Percentiles rank a stretch among this genome's conserved stretches.
phyloP scores from a whole-genome alignment of 345 rosid species.

The Lumnitzera racemosa region DNA sequence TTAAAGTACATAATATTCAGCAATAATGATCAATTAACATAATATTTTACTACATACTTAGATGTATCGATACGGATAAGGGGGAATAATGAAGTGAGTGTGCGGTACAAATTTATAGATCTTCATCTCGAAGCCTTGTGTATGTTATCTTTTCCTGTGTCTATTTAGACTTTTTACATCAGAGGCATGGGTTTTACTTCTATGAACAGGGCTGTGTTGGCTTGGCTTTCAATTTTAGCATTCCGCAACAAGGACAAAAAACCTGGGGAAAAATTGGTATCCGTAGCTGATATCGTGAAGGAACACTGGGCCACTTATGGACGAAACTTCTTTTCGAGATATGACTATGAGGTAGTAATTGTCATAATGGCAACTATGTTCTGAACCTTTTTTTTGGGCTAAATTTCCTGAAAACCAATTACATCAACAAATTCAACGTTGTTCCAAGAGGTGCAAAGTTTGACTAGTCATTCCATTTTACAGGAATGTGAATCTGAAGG shows the following conservation, averaged over 20 bases:
- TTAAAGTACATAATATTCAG: too few relatives aligned
- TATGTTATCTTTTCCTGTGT: background rate
- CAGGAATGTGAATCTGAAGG: constrained; percentile 96
- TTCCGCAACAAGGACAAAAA: constrained; percentile 67
- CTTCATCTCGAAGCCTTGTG: too few relatives aligned
- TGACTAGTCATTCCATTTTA: constrained; percentile 8
- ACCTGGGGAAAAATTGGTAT: constrained; percentile 68
- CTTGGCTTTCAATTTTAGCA: constrained; percentile 91
- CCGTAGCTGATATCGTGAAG: constrained; percentile 78
- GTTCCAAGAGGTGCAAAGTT: constrained; percentile 1
- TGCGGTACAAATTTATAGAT: background rate
- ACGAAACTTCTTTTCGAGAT: constrained; percentile 88
- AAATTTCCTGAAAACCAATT: background rate
- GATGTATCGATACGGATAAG: too few relatives aligned
- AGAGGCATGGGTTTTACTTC: constrained; percentile 4
- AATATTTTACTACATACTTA: too few relatives aligned
- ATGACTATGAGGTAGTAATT: constrained; percentile 77
- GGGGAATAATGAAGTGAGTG: background rate
- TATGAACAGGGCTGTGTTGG: constrained; percentile 73
- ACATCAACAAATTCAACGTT: background rate
- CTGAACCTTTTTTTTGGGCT: too few relatives aligned
- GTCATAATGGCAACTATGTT: background rate
- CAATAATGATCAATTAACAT: too few relatives aligned
- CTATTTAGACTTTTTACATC: background rate
- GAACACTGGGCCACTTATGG: constrained; percentile 94